Evolutionary conservation across 352 stramenopile genomes (phyloP).

Genomic region (Phytopythium boreale): DNA sequence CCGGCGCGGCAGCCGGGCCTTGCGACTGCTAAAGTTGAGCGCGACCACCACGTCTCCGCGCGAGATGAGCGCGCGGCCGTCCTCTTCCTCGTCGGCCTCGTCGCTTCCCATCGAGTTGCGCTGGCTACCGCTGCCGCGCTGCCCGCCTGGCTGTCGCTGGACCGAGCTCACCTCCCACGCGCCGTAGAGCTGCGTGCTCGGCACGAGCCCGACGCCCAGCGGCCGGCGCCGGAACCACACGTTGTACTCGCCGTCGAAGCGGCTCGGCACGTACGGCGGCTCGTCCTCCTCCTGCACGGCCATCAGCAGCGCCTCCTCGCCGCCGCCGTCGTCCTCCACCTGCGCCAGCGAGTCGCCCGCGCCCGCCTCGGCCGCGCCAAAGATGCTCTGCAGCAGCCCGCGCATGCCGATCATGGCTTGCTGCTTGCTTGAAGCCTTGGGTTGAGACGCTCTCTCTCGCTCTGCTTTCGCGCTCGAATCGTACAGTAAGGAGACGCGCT

Average conservation of each 20-base stretch:
- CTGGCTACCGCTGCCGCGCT: not conserved
- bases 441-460: not conserved
- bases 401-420: conserved; percentile 23
- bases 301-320: conserved; percentile 3
- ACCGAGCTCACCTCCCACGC: conserved; percentile 73
- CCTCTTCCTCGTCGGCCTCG: conserved; percentile 10
- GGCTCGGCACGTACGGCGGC: conserved; percentile 36
- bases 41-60: conserved; percentile 66
- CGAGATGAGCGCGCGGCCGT: conserved; percentile 22
- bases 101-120: not conserved
- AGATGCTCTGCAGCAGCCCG: conserved; percentile 33
- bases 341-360: conserved; percentile 6
- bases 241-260: conserved; percentile 66
- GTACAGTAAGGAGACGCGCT: not conserved
- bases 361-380: conserved; percentile 13
- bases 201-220: conserved; percentile 72
- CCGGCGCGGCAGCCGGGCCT: conserved; percentile 45
- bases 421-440: not conserved
- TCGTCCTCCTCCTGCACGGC: conserved; percentile 12
- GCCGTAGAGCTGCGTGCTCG: conserved; percentile 76
- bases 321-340: conserved; percentile 1
- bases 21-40: conserved; percentile 48
- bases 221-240: conserved; percentile 61
- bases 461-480: not conserved
- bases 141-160: conserved; percentile 9